These are phyloP conservation scores for Acanthamoeba sp. DNA, from an alignment of 208 protist genomes.

Conservation along the genomic window DNA sequence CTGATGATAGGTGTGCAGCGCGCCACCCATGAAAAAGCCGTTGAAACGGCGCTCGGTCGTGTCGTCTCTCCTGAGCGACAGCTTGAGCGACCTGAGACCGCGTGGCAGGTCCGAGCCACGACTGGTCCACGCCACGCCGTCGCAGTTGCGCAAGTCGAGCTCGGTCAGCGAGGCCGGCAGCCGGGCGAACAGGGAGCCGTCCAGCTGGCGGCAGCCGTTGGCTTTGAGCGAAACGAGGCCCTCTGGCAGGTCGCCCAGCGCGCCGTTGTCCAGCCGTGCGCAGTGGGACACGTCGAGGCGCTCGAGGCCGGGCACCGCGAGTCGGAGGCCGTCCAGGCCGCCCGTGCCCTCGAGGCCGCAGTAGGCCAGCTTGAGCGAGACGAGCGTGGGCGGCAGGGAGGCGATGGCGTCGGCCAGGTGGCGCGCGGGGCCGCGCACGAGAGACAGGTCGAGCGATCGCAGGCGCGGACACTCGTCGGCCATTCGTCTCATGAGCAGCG, in stretches of 20 bases:
- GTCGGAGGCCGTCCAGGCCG: background rate
- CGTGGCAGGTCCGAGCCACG: background rate
- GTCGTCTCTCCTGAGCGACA: background rate
- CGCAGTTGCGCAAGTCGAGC: background rate
- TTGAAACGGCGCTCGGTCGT: background rate
- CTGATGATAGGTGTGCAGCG: background rate
- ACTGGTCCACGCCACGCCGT: background rate
- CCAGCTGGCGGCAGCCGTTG: background rate
- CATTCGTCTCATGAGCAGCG: background rate
- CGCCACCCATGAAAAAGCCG: background rate
- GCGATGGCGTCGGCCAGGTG: background rate
- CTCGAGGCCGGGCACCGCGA: background rate
- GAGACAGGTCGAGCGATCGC: background rate
- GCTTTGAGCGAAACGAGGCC: background rate
- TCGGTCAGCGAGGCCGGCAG: background rate
- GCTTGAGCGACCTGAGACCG: background rate
- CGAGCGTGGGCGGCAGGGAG: background rate
- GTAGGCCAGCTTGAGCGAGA: background rate
- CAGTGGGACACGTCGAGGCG: conserved; percentile 8
- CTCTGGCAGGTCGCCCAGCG: background rate
- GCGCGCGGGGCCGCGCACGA: background rate
- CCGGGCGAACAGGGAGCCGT: background rate
- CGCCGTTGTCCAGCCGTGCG: background rate
- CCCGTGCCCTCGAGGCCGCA: background rate
- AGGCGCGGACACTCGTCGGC: background rate